Evolutionary conservation across 768 basidiomycete species (phyloP).

Genomic region (Rhizopogon vinicolor): DNA sequence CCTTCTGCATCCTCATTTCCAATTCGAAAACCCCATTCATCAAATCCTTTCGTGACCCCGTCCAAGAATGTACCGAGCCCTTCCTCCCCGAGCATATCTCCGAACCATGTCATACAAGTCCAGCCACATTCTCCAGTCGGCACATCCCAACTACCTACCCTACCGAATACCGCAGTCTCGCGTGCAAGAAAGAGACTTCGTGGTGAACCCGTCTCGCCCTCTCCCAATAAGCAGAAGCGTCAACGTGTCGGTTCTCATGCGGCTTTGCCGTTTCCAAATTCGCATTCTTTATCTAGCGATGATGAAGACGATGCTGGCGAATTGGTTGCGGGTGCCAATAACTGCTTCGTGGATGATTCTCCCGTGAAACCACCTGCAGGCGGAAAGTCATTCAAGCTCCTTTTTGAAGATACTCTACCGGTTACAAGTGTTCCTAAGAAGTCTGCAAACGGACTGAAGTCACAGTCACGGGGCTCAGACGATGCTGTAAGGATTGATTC

Average conservation of each 20-base stretch:
- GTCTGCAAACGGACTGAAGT: not conserved
- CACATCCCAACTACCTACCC: constrained; percentile 6
- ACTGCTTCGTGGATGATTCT: constrained; percentile 64
- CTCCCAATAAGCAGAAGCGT: constrained; percentile 74
- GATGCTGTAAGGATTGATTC: not conserved
- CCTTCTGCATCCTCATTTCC: constrained; percentile 15
- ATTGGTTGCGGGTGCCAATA: constrained; percentile 23
- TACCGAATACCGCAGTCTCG: constrained; percentile 42
- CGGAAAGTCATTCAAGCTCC: constrained; percentile 57
- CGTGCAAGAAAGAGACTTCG: constrained; percentile 78
- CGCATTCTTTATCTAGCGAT: constrained; percentile 27
- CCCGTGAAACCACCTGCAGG: constrained; percentile 59
- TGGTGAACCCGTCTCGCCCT: constrained; percentile 80
- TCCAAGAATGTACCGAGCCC: constrained; percentile 28
- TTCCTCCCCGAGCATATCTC: constrained; percentile 25
- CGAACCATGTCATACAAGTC: constrained; percentile 38
- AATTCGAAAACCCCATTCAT: constrained; percentile 8
- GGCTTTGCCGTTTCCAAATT: constrained; percentile 32
- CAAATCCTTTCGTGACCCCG: constrained; percentile 47
- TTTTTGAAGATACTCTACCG: constrained; percentile 56
- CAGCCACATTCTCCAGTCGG: constrained; percentile 14
- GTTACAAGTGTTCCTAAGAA: constrained; percentile 14
- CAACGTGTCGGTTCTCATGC: constrained; percentile 47
- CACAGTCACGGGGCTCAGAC: not conserved
- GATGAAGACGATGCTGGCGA: constrained; percentile 31